Evolutionary conservation across 1,284 basidiomycete species (phyloP).

Genomic region (Naganishia cerealis): DNA sequence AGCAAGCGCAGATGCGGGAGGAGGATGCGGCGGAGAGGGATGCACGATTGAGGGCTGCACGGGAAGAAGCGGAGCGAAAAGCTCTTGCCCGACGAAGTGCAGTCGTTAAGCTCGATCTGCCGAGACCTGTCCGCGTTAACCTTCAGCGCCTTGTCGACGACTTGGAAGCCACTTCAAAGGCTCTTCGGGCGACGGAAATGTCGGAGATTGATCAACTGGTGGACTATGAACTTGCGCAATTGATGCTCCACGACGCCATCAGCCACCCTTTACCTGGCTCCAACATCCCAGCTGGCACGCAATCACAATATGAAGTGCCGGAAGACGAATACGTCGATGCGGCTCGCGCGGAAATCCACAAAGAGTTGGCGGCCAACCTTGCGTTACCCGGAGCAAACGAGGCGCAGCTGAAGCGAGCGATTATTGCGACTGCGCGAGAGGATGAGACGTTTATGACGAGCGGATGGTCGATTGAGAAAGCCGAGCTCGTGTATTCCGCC

Average conservation of each 20-base stretch:
- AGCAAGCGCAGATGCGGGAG: slow-evolving; percentile 58
- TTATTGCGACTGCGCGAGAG: slow-evolving; percentile 64
- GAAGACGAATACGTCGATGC: slow-evolving; percentile 72
- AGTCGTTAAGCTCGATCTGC: slow-evolving; percentile 77
- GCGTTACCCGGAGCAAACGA: slow-evolving; percentile 82
- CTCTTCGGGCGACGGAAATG: slow-evolving; percentile 28
- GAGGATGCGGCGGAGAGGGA: slow-evolving; percentile 94
- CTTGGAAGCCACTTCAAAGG: slow-evolving; percentile 52
- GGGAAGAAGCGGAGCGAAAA: slow-evolving; percentile 74
- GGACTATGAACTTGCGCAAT: slow-evolving; percentile 72
- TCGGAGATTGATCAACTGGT: slow-evolving; percentile 63
- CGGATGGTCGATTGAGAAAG: slow-evolving; percentile 69
- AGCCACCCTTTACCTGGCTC: slow-evolving; percentile 87
- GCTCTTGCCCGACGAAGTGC: slow-evolving; percentile 77
- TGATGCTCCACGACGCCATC: slow-evolving; percentile 86
- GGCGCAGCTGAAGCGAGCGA: slow-evolving; percentile 71
- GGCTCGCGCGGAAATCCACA: slow-evolving; percentile 72
- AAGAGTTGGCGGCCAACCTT: slow-evolving; percentile 73
- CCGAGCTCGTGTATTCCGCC: slow-evolving; percentile 66
- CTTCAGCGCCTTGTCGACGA: slow-evolving; percentile 64
- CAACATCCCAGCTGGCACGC: slow-evolving; percentile 69
- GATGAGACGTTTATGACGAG: slow-evolving; percentile 61
- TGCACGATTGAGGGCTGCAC: slow-evolving; percentile 66
- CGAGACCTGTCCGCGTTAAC: slow-evolving; percentile 82
- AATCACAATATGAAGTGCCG: slow-evolving; percentile 72